Conservation (phyloP, 352 stramenopile genomes). For the Sclerospora graminicola region DNA sequence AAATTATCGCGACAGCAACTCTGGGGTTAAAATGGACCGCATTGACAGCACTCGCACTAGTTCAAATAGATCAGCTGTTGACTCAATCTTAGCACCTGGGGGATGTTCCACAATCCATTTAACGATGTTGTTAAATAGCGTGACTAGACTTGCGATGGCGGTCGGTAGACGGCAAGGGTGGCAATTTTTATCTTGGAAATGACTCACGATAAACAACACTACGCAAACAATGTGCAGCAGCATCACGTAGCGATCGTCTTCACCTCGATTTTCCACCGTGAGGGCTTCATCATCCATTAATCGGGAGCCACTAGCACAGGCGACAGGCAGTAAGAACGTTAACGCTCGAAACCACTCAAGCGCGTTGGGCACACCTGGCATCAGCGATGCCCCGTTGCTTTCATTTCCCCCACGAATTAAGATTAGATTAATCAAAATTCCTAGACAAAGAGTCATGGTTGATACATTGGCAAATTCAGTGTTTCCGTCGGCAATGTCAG, state of each 20-base stretch:
- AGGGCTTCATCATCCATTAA: constrained; percentile 39
- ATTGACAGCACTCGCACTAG: constrained; percentile 55
- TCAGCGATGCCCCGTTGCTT: constrained; percentile 4
- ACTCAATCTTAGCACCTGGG: constrained; percentile 38
- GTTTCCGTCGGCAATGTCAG: constrained; percentile 35
- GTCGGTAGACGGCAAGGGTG: constrained; percentile 28
- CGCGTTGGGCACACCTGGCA: constrained; percentile 31
- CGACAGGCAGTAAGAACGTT: constrained; percentile 63
- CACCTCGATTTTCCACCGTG: constrained; percentile 35
- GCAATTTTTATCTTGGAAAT: constrained; percentile 36
- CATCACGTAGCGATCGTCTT: constrained; percentile 76
- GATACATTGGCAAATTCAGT: constrained; percentile 42
- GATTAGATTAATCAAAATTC: constrained; percentile 72
- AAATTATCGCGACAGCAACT: constrained; percentile 22
- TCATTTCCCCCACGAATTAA: constrained; percentile 44
- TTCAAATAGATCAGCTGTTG: constrained; percentile 56
- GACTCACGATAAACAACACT: constrained; percentile 56
- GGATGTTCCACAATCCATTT: constrained; percentile 49
- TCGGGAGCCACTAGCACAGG: constrained; percentile 46
- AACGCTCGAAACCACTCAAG: constrained; percentile 64
- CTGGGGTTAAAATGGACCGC: constrained; percentile 29
- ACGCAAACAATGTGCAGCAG: constrained; percentile 62
- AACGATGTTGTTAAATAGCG: constrained; percentile 43
- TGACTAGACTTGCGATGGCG: constrained; percentile 34
- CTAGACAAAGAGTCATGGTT: constrained; percentile 64